phyloP scores from a whole-genome alignment of 495 filamentous ascomycete genomes.

The Penicillium flavigenum region DNA sequence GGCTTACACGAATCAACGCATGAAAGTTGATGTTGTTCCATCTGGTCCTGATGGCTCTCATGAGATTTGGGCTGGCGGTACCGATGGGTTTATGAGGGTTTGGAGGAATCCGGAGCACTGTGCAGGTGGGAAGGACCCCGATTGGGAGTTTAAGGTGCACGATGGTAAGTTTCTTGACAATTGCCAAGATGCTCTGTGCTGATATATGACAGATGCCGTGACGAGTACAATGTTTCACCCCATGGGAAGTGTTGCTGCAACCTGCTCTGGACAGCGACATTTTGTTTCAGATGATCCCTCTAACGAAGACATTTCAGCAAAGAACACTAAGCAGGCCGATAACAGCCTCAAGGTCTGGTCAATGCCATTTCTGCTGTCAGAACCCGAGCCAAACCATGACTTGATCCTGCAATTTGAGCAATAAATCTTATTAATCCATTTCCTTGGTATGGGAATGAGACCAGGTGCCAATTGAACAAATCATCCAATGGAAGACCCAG shows the following conservation, averaged over 20 bases:
- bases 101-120: conserved; percentile 65
- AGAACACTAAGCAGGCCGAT: conserved; percentile 33
- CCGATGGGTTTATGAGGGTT: conserved; percentile 71
- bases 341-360: conserved; percentile 68
- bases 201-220: conserved; percentile 50
- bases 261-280: conserved; percentile 64
- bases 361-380: conserved; percentile 31
- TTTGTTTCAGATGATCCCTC: conserved; percentile 17
- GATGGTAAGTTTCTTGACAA: conserved; percentile 35
- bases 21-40: conserved; percentile 67
- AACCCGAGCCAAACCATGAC: neutral
- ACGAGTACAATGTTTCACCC: conserved; percentile 65
- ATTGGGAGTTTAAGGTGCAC: conserved; percentile 61
- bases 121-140: conserved; percentile 53
- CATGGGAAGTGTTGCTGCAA: conserved; percentile 67
- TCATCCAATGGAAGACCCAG: neutral
- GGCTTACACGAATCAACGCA: conserved; percentile 71
- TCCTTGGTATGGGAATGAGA: neutral
- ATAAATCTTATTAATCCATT: neutral
- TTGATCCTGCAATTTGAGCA: neutral
- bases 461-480: neutral
- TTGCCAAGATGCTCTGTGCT: conserved; percentile 11
- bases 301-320: conserved; percentile 9
- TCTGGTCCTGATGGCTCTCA: conserved; percentile 50
- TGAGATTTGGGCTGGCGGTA: conserved; percentile 83